These are phyloP conservation scores for Rhodosporidiobolus odoratus DNA, from an alignment of 768 basidiomycete species.

Conservation along the genomic window DNA sequence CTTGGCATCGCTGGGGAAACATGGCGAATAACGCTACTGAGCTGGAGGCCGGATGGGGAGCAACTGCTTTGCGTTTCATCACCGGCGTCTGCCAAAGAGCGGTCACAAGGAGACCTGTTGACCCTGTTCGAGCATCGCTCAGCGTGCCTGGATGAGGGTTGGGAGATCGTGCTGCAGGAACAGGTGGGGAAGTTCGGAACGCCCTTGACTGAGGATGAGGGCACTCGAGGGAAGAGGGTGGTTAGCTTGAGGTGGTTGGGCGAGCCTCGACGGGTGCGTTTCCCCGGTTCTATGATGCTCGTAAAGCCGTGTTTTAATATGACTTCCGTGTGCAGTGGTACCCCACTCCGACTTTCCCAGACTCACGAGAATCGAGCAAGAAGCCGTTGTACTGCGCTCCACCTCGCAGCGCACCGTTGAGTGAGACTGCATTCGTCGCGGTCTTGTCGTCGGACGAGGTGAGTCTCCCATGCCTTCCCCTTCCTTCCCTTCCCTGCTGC, in stretches of 20 bases:
- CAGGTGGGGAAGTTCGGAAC: slow-evolving; percentile 15
- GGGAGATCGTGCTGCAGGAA: slow-evolving; percentile 23
- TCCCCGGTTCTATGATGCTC: background rate
- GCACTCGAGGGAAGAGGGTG: slow-evolving; percentile 11
- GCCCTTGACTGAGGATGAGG: background rate
- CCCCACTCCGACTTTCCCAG: slow-evolving; percentile 1
- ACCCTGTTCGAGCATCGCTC: slow-evolving; percentile 27
- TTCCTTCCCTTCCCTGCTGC: background rate
- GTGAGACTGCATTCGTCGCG: slow-evolving; percentile 26
- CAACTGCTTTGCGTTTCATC: slow-evolving; percentile 16
- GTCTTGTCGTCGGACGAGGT: slow-evolving; percentile 29
- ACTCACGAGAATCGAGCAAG: background rate
- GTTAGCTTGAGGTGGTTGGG: slow-evolving; percentile 27
- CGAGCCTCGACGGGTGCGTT: slow-evolving; percentile 19
- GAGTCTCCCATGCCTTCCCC: background rate
- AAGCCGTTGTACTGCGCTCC: slow-evolving; percentile 35
- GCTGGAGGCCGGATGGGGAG: slow-evolving; percentile 18
- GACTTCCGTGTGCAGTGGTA: slow-evolving; percentile 21
- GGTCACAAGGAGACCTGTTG: slow-evolving; percentile 12
- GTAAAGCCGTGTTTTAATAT: no score
- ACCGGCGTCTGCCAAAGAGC: no score
- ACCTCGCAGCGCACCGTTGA: slow-evolving; percentile 14
- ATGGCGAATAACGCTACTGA: slow-evolving; percentile 15
- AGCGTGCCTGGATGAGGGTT: slow-evolving; percentile 21
- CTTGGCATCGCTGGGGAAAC: no score